Base-by-base conservation (phyloP, 768 basidiomycete genomes). In the Phanerochaete sordida region DNA sequence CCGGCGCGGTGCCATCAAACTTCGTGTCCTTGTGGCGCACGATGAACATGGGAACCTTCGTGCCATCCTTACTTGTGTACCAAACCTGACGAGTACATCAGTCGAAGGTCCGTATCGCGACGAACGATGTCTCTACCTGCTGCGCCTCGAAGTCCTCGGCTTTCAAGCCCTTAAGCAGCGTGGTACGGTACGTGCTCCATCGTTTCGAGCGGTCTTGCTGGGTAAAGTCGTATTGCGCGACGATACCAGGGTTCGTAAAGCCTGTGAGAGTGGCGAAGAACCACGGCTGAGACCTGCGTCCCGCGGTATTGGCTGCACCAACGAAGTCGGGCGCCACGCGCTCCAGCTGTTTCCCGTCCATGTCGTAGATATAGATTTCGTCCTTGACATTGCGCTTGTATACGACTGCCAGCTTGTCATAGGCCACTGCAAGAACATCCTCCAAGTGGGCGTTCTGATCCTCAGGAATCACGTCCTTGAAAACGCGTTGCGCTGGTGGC, bases 351-450 rank as follows among this genome's bases (percentile, higher is more conserved):
- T 75, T 65, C 27, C 91, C 91, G 4, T 72, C 70, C 35, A 81
- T 65, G 52, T 63, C 75, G 72, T 90, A 86, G 45, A 94, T 69
- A 71, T 91, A 90, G 31, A 93, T 77, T 71, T 91, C 88, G 66
- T 93, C 90, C 60, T 85, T 87, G 67, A 93, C 91, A 66, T 93
- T 88, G 55, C 84, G 81, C 65, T 88, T 87, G 77, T 91, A 91
- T 44, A 81, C 73, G 19, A 87, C 69, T 8, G 79, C 81, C 57
- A 93, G 77, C 46, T 81, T 78, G 66, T 87, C 80, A n/a, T 75
- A 69, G 56, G 80, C 79, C 24, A 90, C 75, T 21, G 79, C 71
- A 51, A 76, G 69, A 30, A 77, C 70, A 37, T 78, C 74, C n/a
- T 78, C 79, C 28, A 93, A 76, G 62, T 79, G 79, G 11, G 89